Evolutionary conservation across 441 rosid genomes (phyloP), one percentile per base, ranked within the genome.

Genomic region (Corymbia calophylla): DNA sequence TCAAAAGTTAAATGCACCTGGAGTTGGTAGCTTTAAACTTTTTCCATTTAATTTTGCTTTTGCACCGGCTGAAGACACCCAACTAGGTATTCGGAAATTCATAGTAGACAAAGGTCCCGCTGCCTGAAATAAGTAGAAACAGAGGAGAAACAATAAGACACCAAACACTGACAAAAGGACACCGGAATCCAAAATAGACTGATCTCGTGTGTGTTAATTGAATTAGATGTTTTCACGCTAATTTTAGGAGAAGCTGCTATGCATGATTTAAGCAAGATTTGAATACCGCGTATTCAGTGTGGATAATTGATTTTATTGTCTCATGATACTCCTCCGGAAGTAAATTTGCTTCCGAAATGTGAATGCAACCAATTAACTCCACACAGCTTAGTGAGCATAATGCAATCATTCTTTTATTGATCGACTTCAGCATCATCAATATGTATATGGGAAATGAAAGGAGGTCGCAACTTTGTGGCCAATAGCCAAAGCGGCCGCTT

Each of bases 51-150:
- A 85, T 64, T 92, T 88, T 53, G 96, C 97, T 90, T 93, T 90
- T 44, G 97, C 97, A 90, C 93, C 95, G 88, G 90, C 87, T n/a
- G 92, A 93, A 86, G 91, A 19, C 27, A 97, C 91, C 99, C 99
- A 98, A 49, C 90, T 68, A 9, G 99, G 99, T 88, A 96, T 93
- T 31, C 99, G 94, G 89, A 97, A 91, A 91, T 97, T 93, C 94
- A 98, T 87, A 77, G 98, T 94, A 47, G 99, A 92, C 53, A 92
- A 89, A 86, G 91, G 91, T 82, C 90, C 93, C 32, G 91, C 82
- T 55, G 92, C 96, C 99, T 97, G 92, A 84, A 29, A n/a, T 29
- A 62, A 62, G 17, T 11, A 60, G 66, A 29, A 29, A 32, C 18
- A 62, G 70, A 29, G 68, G 70, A 53, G 60, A 88, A 70, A 48